Evolutionary conservation across 805 yeast genomes (phyloP).

Genomic region (Ascoidea rubescens): DNA sequence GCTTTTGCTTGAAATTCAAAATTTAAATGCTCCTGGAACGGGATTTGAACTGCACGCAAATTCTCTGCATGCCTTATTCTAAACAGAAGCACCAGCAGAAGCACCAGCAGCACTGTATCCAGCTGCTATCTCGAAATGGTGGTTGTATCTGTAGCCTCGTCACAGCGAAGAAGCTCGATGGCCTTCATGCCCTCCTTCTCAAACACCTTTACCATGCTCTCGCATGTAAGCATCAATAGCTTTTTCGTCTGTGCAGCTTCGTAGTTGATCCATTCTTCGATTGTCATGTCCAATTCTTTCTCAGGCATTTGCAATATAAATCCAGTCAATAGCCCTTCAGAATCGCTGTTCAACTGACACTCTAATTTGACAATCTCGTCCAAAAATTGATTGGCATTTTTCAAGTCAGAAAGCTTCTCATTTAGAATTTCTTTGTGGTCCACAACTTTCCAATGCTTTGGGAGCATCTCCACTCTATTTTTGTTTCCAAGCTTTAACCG

Average conservation of each 20-base stretch:
- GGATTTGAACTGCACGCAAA: no score
- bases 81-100: no score
- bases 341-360: constrained; percentile 38
- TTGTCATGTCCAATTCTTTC: constrained; percentile 51
- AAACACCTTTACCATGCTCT: constrained; percentile 32
- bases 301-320: constrained; percentile 60
- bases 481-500: constrained; percentile 3
- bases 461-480: constrained; percentile 1
- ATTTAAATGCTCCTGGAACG: no score
- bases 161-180: no score
- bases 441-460: background rate
- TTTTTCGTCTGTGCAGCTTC: constrained; percentile 40
- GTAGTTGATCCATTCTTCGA: constrained; percentile 53
- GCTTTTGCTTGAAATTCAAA: no score
- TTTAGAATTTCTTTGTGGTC: background rate
- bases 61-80: no score
- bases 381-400: constrained; percentile 8
- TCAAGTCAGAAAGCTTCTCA: constrained; percentile 1
- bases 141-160: no score
- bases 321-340: constrained; percentile 48
- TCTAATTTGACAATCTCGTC: constrained; percentile 7
- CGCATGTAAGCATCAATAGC: constrained; percentile 31
- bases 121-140: no score
- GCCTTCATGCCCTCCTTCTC: constrained; percentile 37
- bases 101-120: no score